Conservation (phyloP, 805 yeast species). For the Suhomyces vadensis region DNA sequence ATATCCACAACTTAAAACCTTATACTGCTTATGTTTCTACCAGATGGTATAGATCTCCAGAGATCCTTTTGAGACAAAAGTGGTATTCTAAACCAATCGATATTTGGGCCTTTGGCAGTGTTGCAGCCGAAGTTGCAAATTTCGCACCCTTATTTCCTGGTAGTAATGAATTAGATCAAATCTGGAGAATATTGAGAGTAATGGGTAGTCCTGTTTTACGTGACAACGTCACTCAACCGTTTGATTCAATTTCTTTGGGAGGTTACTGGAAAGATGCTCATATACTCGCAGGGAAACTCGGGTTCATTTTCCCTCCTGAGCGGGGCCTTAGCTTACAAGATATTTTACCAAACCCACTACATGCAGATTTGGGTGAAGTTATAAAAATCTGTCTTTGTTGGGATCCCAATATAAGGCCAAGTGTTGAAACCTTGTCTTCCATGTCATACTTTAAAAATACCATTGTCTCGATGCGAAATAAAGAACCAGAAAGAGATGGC, state of each 20-base stretch:
- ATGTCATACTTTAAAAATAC: conserved; percentile 59
- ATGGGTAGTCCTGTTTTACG: conserved; percentile 70
- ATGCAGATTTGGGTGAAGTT: conserved; percentile 41
- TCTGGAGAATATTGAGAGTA: conserved; percentile 61
- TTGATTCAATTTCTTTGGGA: conserved; percentile 40
- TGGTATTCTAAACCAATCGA: conserved; percentile 70
- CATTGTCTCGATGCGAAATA: conserved; percentile 13
- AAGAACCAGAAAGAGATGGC: conserved; percentile 16
- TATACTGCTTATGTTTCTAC: conserved; percentile 81
- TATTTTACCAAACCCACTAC: conserved; percentile 47
- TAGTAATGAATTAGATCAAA: conserved; percentile 72
- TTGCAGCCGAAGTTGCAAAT: conserved; percentile 71
- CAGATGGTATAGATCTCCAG: conserved; percentile 87
- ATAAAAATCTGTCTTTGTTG: conserved; percentile 61
- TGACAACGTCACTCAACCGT: conserved; percentile 29
- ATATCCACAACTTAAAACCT: conserved; percentile 49
- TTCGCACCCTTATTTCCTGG: conserved; percentile 87
- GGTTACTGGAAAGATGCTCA: conserved; percentile 74
- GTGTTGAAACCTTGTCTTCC: conserved; percentile 47
- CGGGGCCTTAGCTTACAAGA: conserved; percentile 50
- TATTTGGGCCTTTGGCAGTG: conserved; percentile 85
- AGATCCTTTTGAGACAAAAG: conserved; percentile 64
- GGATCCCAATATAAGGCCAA: conserved; percentile 72
- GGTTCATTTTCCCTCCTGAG: conserved; percentile 57
- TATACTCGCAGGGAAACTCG: conserved; percentile 51